Percentiles rank a stretch among this genome's conserved stretches.
These are phyloP conservation scores for Candida ovalis DNA, from an alignment of 805 yeast species.

Conservation along the genomic window DNA sequence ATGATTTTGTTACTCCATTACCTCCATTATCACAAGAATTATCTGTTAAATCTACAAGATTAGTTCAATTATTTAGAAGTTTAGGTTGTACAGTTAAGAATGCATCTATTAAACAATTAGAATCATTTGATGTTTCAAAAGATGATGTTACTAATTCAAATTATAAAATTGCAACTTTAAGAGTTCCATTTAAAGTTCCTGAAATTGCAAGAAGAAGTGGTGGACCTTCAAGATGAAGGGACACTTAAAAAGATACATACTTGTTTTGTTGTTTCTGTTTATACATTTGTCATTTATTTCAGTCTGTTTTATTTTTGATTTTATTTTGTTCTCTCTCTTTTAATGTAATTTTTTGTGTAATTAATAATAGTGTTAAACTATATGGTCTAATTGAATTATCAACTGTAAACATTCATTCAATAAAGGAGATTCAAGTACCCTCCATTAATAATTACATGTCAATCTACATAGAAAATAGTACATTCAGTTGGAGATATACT, in stretches of 20 bases:
- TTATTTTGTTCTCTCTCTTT: too few species aligned
- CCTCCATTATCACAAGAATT: slow-evolving; percentile 83
- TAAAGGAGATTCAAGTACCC: too few species aligned
- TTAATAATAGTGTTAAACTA: too few species aligned
- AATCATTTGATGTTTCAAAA: slow-evolving; percentile 64
- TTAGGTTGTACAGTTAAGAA: slow-evolving; percentile 78
- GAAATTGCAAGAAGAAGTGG: slow-evolving; percentile 62
- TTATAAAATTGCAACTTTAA: slow-evolving; percentile 77
- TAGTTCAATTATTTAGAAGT: slow-evolving; percentile 66
- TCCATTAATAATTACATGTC: too few species aligned
- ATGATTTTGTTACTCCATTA: slow-evolving; percentile 69
- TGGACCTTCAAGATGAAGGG: slow-evolving; percentile 5
- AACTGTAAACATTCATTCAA: too few species aligned
- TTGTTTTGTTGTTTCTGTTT: neutral
- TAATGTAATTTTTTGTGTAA: too few species aligned
- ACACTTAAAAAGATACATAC: neutral
- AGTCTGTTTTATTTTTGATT: too few species aligned
- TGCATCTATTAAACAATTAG: slow-evolving; percentile 71
- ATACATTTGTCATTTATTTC: neutral
- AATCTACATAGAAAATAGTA: too few species aligned
- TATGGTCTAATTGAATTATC: too few species aligned
- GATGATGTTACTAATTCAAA: slow-evolving; percentile 36
- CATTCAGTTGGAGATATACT: too few species aligned
- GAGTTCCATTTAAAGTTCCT: slow-evolving; percentile 88
- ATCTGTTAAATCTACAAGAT: slow-evolving; percentile 70